Evolutionary conservation across 140 eudicot species (phyloP).

Genomic region (Ambrosia hybrid): DNA sequence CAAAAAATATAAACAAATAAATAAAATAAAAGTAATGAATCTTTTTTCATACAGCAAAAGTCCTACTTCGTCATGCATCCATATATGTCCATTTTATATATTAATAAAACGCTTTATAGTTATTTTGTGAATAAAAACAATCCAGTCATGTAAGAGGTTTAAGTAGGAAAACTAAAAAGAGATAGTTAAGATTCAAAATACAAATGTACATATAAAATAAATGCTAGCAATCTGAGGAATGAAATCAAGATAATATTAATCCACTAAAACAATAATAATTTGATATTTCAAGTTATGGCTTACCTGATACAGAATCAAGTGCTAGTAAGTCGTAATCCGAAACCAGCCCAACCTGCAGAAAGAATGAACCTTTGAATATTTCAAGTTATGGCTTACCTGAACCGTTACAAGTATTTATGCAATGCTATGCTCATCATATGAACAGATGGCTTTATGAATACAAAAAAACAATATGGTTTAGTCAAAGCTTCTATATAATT

Average conservation of each 20-base stretch:
- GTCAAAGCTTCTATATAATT: background rate
- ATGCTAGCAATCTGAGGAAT: background rate
- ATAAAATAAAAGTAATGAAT: too few relatives aligned
- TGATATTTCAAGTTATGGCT: conserved; percentile 16
- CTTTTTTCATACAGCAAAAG: background rate
- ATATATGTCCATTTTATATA: background rate
- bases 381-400: background rate
- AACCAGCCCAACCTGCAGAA: conserved; percentile 89
- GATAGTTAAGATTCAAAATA: background rate
- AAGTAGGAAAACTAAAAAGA: conserved; percentile 15
- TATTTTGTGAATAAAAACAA: conserved; percentile 6
- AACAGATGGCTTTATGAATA: conserved; percentile 7
- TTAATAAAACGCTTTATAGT: background rate
- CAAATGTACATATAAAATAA: background rate
- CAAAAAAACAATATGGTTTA: background rate
- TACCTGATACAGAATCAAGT: conserved; percentile 92
- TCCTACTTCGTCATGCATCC: background rate
- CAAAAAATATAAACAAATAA: too few relatives aligned
- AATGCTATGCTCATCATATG: conserved; percentile 14
- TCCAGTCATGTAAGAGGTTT: conserved; percentile 14
- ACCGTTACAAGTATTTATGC: conserved; percentile 1
- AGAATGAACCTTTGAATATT: conserved; percentile 24
- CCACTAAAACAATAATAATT: conserved; percentile 1
- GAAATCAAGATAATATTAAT: background rate
- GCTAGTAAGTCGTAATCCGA: conserved; percentile 94